Base-by-base conservation (phyloP, 129 eudicot genomes). In the Tagetes patula region DNA sequence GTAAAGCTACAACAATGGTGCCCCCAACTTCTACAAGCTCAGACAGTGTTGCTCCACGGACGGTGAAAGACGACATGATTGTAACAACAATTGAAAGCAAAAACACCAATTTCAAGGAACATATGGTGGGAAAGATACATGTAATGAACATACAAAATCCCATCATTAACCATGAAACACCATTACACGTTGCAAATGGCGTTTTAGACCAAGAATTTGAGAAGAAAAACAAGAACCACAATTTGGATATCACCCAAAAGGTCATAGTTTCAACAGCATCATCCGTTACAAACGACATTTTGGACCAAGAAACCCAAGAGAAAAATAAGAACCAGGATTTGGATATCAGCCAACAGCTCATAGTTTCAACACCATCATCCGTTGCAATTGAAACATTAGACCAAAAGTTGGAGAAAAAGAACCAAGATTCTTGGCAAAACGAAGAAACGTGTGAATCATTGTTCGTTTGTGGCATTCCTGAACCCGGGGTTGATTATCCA, bases 1-100 rank as follows among this genome's bases (percentile, higher is more conserved):
- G 38, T 70, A 65, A 77, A 77, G 20, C 52, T 77, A 4, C 56
- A 39, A 70, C 54, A 12, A 77, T 60, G 50, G 70, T 32, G 45
- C 50, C 55, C 3, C 31, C 62, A 3, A 40, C 53, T 20, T 47
- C 81, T 77, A 41, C 65, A 37, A 50, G 8, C 65, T 31, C 70
- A 1, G 65, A 3, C 47, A 53, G 31, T 39, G 40, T 32, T 39
- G 12, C 63, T 59, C 56, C 34, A 4, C 69, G 59, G 75, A 61
- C 40, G 1, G 27, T 47, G 34, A 12, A 77, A 20, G 27, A 20
- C 1, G 27, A 75, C 42, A 2, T 49, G 13, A 32, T 33, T 1
- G 36, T 39, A 39, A 31, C 65, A 50, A 65, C 12, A 34, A 40
- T 10, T 5, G 65, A 55, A 30, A 65, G 55, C 64, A 31, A 50